These are phyloP conservation scores for Coffea canephora DNA, from an alignment of 257 asterid species.

Conservation along the genomic window DNA sequence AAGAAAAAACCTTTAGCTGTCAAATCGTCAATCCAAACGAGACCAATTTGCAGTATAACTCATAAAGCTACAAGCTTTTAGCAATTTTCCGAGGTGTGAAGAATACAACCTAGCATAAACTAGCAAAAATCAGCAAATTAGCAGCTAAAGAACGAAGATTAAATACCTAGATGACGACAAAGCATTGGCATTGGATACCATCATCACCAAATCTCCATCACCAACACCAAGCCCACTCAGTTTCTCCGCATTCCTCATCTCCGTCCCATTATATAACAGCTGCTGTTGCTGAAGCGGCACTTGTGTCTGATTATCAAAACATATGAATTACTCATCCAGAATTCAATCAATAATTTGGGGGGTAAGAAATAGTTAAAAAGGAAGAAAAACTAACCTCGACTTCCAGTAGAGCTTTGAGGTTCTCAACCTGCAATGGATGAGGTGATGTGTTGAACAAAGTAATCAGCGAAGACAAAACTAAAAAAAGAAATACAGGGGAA, in stretches of 20 bases:
- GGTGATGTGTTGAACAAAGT: neutral
- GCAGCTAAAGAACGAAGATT: neutral
- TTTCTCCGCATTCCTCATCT: conserved; percentile 73
- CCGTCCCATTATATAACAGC: conserved; percentile 73
- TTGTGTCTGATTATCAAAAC: conserved; percentile 54
- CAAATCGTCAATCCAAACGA: neutral
- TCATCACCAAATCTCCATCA: conserved; percentile 95
- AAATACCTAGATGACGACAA: neutral
- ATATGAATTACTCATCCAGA: neutral
- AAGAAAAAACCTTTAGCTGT: neutral
- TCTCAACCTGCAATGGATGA: conserved; percentile 70
- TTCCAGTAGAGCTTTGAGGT: conserved; percentile 91
- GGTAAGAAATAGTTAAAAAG: too few relatives aligned
- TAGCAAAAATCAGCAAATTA: neutral
- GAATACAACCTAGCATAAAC: neutral
- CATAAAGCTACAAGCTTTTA: neutral
- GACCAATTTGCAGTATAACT: neutral
- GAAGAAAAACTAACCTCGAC: conserved; percentile 67
- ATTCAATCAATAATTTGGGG: neutral
- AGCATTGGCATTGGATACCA: conserved; percentile 46
- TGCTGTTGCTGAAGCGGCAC: conserved; percentile 88
- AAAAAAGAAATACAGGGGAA: neutral
- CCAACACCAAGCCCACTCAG: conserved; percentile 66
- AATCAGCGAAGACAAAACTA: neutral
- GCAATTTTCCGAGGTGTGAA: neutral